Evolutionary conservation across 2,329 filamentous ascomycete genomes (phyloP).

Genomic region (Domatiomyces catenatus): DNA sequence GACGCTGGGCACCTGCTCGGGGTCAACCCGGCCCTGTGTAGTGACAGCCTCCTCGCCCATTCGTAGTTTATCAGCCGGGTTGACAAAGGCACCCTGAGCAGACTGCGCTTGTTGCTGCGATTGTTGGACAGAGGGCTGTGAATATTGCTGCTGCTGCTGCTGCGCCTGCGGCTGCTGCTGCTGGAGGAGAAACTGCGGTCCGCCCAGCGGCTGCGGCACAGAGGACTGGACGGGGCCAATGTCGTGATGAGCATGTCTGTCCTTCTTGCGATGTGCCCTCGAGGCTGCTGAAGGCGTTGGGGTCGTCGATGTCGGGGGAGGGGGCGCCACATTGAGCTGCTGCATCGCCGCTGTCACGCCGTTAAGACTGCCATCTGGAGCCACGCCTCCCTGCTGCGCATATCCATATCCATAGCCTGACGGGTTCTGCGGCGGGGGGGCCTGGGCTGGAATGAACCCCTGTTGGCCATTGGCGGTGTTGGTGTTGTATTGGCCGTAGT

Average conservation of each 20-base stretch:
- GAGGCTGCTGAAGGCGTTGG: not conserved
- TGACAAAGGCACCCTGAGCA: constrained; percentile 5
- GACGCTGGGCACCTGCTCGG: constrained; percentile 85
- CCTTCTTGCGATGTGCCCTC: constrained; percentile 59
- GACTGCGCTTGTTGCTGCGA: constrained; percentile 23
- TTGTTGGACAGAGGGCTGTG: constrained; percentile 23
- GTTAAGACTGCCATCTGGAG: not conserved
- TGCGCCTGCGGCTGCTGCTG: not conserved
- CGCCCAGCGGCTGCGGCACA: constrained; percentile 1
- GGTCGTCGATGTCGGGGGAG: not conserved
- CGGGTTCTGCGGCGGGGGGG: not conserved
- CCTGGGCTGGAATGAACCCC: not conserved
- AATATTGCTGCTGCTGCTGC: constrained; percentile 1
- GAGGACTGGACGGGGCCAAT: constrained; percentile 39
- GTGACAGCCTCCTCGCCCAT: constrained; percentile 42
- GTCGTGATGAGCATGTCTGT: constrained; percentile 80
- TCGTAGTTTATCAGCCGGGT: constrained; percentile 16
- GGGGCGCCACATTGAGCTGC: not conserved
- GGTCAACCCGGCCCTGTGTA: constrained; percentile 62
- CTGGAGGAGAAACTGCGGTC: constrained; percentile 8
- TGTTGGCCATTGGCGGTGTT: not conserved
- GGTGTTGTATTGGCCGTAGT: not conserved
- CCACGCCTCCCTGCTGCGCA: not conserved
- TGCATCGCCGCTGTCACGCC: not conserved
- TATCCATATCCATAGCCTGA: not conserved